Base-by-base conservation (phyloP, 2,329 filamentous ascomycete species). In the Paracoccidioides lutzii region DNA sequence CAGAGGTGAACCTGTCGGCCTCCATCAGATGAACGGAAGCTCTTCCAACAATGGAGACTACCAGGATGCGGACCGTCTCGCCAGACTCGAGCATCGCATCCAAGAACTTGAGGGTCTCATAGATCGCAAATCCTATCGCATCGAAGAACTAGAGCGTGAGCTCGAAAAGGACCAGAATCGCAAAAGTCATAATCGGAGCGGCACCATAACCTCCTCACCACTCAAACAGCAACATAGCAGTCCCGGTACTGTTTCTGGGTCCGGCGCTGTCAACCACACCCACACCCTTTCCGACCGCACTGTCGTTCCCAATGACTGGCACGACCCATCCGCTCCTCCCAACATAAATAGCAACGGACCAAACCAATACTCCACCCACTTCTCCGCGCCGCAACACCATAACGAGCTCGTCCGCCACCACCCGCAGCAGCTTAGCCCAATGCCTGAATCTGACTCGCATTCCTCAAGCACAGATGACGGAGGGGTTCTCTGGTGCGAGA, bases 91-190 rank as follows among this genome's bases (percentile, higher is more conserved):
- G 68, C 80, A 83, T 57, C 89, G 93, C 64, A 81, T 95, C 42
- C 79, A 84, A 53, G 88, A 94, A 63, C 78, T 95, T 5, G 86
- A 88, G 60, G 77, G 78, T 7, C 74, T 87, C 3, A 74, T 91
- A 0, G 85, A 93, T 56, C 80, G 78, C 62, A 95, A 93, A 72
- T 80, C 74, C 15, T 76, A 71, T 59, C 80, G 85, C 42, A 90
- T 96, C 68, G 87, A 90, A 61, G 89, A 96, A 66, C 78, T 96
- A 5, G 88, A 95, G 73, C 83, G 84, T 22, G 87, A 95, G 68
- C 71, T 95, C 6, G 86, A 69, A 56, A 67, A 67, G 54, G 57
- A 67, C 49, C 69, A 67, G 52, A 46, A 64, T 49, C 67, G 62
- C 52, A 65, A 63, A 12, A 44, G 59, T 56, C 69, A 62, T 52